A percentile compares a stretch with the other conserved stretches of the same genome.
Evolutionary conservation across 1,284 basidiomycete genomes (phyloP).

Genomic region (Trametes polyzona): DNA sequence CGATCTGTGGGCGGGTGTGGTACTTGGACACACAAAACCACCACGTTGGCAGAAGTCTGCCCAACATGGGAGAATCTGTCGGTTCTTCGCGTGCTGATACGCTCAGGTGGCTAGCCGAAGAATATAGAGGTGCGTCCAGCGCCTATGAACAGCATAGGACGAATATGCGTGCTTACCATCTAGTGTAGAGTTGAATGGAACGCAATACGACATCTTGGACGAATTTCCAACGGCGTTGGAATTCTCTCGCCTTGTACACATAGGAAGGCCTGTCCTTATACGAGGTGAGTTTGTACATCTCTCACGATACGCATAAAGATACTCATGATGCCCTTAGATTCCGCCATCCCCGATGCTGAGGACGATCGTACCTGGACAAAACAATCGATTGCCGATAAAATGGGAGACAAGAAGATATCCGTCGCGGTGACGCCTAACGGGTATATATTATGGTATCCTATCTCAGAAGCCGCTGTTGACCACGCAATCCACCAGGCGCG

Average conservation of each 20-base stretch:
- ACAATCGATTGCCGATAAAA: slow-evolving; percentile 58
- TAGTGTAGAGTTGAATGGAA: slow-evolving; percentile 69
- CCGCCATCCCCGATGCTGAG: slow-evolving; percentile 45
- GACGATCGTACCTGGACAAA: slow-evolving; percentile 60
- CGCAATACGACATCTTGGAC: slow-evolving; percentile 55
- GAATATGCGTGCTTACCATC: background rate
- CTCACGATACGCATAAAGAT: background rate
- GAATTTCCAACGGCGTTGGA: slow-evolving; percentile 70
- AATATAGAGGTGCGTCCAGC: slow-evolving; percentile 57
- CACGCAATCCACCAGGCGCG: slow-evolving; percentile 52
- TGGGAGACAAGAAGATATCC: slow-evolving; percentile 62
- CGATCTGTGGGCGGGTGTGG: slow-evolving; percentile 4
- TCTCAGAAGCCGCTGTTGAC: background rate
- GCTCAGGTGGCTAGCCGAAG: slow-evolving; percentile 51
- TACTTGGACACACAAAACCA: slow-evolving; percentile 11
- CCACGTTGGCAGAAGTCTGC: background rate
- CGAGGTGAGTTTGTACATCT: slow-evolving; percentile 54
- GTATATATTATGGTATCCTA: slow-evolving; percentile 43
- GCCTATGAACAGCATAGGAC: background rate
- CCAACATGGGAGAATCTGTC: background rate
- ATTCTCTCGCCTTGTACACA: slow-evolving; percentile 72
- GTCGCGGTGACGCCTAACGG: slow-evolving; percentile 87
- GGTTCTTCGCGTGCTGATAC: background rate
- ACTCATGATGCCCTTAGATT: slow-evolving; percentile 17
- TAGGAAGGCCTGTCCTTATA: slow-evolving; percentile 81